Percentiles rank a stretch among this genome's conserved stretches.
phyloP scores from a whole-genome alignment of 306 rosid genomes.

The Quercus alba region DNA sequence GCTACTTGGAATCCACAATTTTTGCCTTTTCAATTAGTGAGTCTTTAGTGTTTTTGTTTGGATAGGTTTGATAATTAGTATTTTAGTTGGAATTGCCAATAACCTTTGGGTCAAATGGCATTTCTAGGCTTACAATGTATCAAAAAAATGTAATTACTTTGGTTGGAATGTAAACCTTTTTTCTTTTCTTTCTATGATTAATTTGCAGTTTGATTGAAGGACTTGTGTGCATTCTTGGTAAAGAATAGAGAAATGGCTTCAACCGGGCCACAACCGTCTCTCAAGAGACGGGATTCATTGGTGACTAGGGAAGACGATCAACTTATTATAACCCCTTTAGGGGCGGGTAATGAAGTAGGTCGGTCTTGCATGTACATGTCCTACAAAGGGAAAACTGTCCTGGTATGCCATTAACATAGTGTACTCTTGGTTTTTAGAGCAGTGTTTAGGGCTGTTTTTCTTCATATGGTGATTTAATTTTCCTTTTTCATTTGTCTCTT shows the following conservation, averaged over 20 bases:
- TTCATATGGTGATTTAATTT: background rate
- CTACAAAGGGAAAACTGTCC: slow-evolving; percentile 61
- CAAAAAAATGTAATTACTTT: background rate
- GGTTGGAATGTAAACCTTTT: background rate
- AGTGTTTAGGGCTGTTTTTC: background rate
- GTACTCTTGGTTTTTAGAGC: background rate
- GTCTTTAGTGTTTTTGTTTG: background rate
- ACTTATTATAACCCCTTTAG: slow-evolving; percentile 69
- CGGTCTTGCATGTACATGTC: slow-evolving; percentile 89
- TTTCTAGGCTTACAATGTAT: too few relatives aligned
- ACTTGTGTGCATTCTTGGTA: background rate
- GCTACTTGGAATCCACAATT: too few relatives aligned
- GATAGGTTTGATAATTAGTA: background rate
- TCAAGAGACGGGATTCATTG: slow-evolving; percentile 53
- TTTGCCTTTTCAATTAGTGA: background rate
- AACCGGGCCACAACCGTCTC: slow-evolving; percentile 37
- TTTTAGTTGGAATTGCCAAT: too few relatives aligned
- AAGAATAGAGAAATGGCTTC: slow-evolving; percentile 38
- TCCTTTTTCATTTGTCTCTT: background rate
- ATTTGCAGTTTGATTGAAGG: background rate
- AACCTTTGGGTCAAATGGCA: too few relatives aligned
- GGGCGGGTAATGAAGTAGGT: slow-evolving; percentile 95
- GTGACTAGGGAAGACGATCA: slow-evolving; percentile 64
- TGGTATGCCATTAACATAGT: slow-evolving; percentile 30
- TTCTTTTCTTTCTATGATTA: background rate